Evolutionary conservation across 2,329 filamentous ascomycete genomes (phyloP).

Genomic region (Ciborinia camelliae): DNA sequence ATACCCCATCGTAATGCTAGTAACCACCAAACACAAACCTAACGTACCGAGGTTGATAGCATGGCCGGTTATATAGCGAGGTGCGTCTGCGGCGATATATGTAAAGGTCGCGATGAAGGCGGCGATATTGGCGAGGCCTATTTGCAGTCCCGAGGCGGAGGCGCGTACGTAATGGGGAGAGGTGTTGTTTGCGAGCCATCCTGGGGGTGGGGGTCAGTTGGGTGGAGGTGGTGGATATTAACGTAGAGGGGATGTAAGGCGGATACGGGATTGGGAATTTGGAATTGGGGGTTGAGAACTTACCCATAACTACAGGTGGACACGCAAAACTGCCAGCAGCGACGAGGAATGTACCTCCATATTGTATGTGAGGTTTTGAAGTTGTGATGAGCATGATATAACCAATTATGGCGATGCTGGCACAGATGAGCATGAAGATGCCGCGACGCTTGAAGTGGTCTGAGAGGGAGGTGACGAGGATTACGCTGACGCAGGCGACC

Average conservation of each 20-base stretch:
- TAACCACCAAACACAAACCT: constrained; percentile 62
- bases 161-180: constrained; percentile 15
- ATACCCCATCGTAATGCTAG: constrained; percentile 62
- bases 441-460: constrained; percentile 71
- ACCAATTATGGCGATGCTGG: constrained; percentile 67
- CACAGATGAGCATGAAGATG: constrained; percentile 63
- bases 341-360: constrained; percentile 77
- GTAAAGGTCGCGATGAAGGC: constrained; percentile 54
- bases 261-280: neutral
- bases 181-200: constrained; percentile 18
- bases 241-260: neutral
- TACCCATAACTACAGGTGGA: constrained; percentile 18
- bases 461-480: constrained; percentile 67
- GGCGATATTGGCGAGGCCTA: constrained; percentile 74
- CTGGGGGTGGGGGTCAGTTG: neutral
- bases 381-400: constrained; percentile 74
- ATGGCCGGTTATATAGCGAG: constrained; percentile 65
- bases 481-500: constrained; percentile 62
- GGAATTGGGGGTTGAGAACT: too few species aligned
- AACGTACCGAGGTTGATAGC: constrained; percentile 71
- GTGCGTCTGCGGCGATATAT: constrained; percentile 63
- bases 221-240: neutral
- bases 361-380: constrained; percentile 63
- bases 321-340: constrained; percentile 84
- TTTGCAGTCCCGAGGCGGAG: constrained; percentile 13